Evolutionary conservation across 2,329 filamentous ascomycete species (phyloP).

Genomic region (Hypoxylon sp.): DNA sequence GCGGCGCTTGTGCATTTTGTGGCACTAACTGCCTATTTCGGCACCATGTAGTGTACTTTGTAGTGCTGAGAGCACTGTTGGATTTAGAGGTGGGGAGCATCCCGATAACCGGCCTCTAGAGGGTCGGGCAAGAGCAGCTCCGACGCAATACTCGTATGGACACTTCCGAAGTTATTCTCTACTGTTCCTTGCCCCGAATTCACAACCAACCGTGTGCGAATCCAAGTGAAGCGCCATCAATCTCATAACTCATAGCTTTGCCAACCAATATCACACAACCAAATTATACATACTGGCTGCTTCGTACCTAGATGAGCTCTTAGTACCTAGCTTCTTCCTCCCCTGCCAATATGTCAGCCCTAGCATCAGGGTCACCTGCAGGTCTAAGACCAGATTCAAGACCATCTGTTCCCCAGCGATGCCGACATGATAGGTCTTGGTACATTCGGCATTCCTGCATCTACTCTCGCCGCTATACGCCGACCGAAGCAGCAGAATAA

Average conservation of each 20-base stretch:
- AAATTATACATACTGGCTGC: background rate
- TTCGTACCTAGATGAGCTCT: background rate
- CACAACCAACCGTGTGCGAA: background rate
- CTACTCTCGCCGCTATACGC: background rate
- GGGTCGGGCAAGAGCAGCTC: too few relatives aligned
- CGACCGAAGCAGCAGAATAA: background rate
- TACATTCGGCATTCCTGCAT: background rate
- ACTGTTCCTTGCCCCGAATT: background rate
- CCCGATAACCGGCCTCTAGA: background rate
- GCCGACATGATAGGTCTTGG: conserved; percentile 14
- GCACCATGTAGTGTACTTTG: conserved; percentile 2
- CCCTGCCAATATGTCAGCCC: conserved; percentile 21
- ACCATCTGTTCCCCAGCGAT: conserved; percentile 8
- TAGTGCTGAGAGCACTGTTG: conserved; percentile 3
- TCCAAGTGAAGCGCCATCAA: background rate
- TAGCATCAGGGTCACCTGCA: conserved; percentile 15
- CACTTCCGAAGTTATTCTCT: background rate
- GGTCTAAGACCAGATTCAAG: conserved; percentile 23
- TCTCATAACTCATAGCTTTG: background rate
- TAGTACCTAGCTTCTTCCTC: background rate
- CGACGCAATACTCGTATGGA: background rate
- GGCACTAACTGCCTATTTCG: conserved; percentile 22
- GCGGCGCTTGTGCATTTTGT: background rate
- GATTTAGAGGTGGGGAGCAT: background rate
- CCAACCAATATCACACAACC: background rate